Base-by-base conservation (phyloP, 768 basidiomycete genomes). In the Sistotremastrum suecicum region DNA sequence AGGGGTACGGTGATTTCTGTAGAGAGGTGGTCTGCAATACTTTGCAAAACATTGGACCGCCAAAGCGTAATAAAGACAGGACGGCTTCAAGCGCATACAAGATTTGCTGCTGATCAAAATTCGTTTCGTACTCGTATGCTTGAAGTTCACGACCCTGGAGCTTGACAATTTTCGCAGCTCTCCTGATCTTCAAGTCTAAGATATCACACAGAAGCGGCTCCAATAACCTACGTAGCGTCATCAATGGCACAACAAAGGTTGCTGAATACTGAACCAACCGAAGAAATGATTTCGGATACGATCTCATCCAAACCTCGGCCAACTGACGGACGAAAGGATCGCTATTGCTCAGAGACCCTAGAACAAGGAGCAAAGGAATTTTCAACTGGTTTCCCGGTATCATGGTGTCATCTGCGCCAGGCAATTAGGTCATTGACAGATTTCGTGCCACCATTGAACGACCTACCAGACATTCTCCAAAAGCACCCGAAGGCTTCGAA, bases 241-340 rank as follows among this genome's bases (percentile, higher is more conserved):
- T 41, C n/a, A 48, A 33, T 5, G 53, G 33, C 38, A 20, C 12
- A n/a, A 48, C 43, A 42, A 48, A 32, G 40, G 28, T 29, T 7
- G n/a, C 46, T 53, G 29, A 8, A 9, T 11, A 31, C 34, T 37
- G 20, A 1, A 20, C 67, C 34, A 61, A 91, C 90, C 92, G 76
- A 48, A 90, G 67, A 58, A 94, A 94, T 2, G 90, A 92, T 58
- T 83, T 86, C 32, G 97, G 69, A 54, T 80, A 89, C 56, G 88
- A 90, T 30, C 92, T 75, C 83, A 99, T 90, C 95, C 95, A 99
- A 0, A 90, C 90, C 60, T 98, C 94, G 9, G 86, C 87, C 33
- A 85, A 70, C 7, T 89, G 74, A 30, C 83, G 78, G 7, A 84
- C 60, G 49, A 64, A 65, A 5, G 88, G 84, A 51, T 89, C 80